Conservation (phyloP, 2,329 filamentous ascomycete species). For the Fusarium sp. region DNA sequence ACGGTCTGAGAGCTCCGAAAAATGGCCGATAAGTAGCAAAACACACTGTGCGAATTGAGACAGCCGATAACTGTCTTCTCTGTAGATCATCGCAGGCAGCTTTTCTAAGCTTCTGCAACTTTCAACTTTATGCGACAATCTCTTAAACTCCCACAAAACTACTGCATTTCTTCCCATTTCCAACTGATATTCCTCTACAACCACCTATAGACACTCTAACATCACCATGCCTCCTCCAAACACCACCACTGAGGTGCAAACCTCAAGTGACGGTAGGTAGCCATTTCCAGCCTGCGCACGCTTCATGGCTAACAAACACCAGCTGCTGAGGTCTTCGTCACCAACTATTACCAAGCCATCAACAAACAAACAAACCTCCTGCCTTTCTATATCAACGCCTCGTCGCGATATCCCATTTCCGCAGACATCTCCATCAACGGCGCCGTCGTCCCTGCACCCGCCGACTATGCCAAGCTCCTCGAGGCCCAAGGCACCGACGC, state of each 20-base stretch:
- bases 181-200: not conserved
- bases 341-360: slow-evolving; percentile 82
- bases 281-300: not conserved
- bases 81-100: slow-evolving; percentile 24
- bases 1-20: slow-evolving; percentile 29
- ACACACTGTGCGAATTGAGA: slow-evolving; percentile 40
- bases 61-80: slow-evolving; percentile 44
- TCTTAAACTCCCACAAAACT: not conserved
- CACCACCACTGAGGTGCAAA: slow-evolving; percentile 61
- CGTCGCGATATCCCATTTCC: slow-evolving; percentile 66
- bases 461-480: slow-evolving; percentile 78
- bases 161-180: too few relatives aligned
- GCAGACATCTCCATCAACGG: slow-evolving; percentile 88
- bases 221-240: slow-evolving; percentile 56
- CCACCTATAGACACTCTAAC: not conserved
- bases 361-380: slow-evolving; percentile 74
- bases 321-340: slow-evolving; percentile 81
- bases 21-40: slow-evolving; percentile 34
- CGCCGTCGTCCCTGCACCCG: slow-evolving; percentile 72
- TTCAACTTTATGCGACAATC: slow-evolving; percentile 45
- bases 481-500: slow-evolving; percentile 72
- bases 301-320: slow-evolving; percentile 31
- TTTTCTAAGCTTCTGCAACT: slow-evolving; percentile 29
- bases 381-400: slow-evolving; percentile 79
- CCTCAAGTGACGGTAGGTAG: slow-evolving; percentile 62